phyloP scores from a whole-genome alignment of 1,284 basidiomycete species.

The Spongiforma sp. region DNA sequence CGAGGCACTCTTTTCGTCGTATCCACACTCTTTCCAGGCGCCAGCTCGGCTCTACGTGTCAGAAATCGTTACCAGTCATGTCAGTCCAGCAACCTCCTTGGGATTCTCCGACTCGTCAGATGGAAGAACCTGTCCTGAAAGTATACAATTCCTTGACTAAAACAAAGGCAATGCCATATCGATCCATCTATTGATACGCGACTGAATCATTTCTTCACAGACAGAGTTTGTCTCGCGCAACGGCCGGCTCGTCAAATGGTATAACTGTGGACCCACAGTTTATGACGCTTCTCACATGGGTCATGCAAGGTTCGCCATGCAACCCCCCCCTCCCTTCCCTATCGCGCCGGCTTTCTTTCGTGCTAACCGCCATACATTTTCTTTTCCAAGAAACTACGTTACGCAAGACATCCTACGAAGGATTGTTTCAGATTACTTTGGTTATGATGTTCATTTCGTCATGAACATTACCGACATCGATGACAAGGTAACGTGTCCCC shows the following conservation, averaged over 20 bases:
- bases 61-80: too few species aligned
- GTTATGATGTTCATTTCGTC: conserved; percentile 97
- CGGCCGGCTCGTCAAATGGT: conserved; percentile 94
- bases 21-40: too few species aligned
- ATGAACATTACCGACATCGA: conserved; percentile 99
- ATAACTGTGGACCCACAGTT: conserved; percentile 99
- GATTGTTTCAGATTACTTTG: conserved; percentile 96
- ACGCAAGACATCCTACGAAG: conserved; percentile 96
- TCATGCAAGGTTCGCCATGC: conserved; percentile 91
- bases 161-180: conserved; percentile 74
- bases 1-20: too few species aligned
- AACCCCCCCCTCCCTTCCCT: too few species aligned
- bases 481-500: conserved; percentile 88
- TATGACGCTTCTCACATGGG: conserved; percentile 99
- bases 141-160: conserved; percentile 96
- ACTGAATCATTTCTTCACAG: conserved; percentile 6
- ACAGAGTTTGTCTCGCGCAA: conserved; percentile 84
- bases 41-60: too few species aligned
- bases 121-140: conserved; percentile 72
- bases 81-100: conserved; percentile 62
- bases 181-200: conserved; percentile 19
- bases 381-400: conserved; percentile 85
- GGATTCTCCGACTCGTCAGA: conserved; percentile 53
- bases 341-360: too few species aligned
- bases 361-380: too few species aligned